Conservation (phyloP, 2,329 filamentous ascomycete genomes). For the Blastomyces parvus region DNA sequence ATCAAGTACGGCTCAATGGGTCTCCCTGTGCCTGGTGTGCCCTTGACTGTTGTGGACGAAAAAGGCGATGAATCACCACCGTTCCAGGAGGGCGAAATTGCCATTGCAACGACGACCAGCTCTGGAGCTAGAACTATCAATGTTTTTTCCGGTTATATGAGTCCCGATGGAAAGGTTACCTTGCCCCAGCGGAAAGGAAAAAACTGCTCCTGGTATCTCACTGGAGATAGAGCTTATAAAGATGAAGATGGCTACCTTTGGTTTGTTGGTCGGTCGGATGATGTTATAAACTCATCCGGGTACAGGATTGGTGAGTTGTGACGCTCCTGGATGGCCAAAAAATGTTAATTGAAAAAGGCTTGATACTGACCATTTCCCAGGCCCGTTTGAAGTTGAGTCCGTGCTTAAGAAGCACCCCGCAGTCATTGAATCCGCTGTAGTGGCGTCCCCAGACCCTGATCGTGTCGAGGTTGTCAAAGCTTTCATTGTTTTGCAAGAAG, state of each 20-base stretch:
- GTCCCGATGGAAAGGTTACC: slow-evolving; percentile 7
- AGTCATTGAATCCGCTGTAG: slow-evolving; percentile 34
- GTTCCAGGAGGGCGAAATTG: slow-evolving; percentile 32
- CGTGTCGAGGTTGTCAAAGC: slow-evolving; percentile 36
- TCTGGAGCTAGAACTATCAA: slow-evolving; percentile 11
- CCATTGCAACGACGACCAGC: slow-evolving; percentile 18
- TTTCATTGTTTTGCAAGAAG: slow-evolving; percentile 30
- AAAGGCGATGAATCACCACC: slow-evolving; percentile 22
- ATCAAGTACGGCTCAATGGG: slow-evolving; percentile 35
- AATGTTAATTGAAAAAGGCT: no score
- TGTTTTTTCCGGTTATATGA: slow-evolving; percentile 12
- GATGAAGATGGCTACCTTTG: slow-evolving; percentile 30
- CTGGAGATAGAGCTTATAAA: slow-evolving; percentile 29
- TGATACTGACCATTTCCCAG: slow-evolving; percentile 12
- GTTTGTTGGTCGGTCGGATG: slow-evolving; percentile 30
- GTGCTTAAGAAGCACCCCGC: slow-evolving; percentile 33
- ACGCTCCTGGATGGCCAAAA: background rate
- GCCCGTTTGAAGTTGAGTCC: slow-evolving; percentile 37
- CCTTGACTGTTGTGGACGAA: slow-evolving; percentile 26
- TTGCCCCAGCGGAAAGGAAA: slow-evolving; percentile 11
- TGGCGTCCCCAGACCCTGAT: slow-evolving; percentile 30
- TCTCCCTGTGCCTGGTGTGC: slow-evolving; percentile 30
- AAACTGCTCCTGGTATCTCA: slow-evolving; percentile 25
- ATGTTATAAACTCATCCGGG: slow-evolving; percentile 34
- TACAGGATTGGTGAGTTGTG: slow-evolving; percentile 26